Evolutionary conservation across 2,329 filamentous ascomycete species (phyloP).

Genomic region (Neofusicoccum kwambonambiense): DNA sequence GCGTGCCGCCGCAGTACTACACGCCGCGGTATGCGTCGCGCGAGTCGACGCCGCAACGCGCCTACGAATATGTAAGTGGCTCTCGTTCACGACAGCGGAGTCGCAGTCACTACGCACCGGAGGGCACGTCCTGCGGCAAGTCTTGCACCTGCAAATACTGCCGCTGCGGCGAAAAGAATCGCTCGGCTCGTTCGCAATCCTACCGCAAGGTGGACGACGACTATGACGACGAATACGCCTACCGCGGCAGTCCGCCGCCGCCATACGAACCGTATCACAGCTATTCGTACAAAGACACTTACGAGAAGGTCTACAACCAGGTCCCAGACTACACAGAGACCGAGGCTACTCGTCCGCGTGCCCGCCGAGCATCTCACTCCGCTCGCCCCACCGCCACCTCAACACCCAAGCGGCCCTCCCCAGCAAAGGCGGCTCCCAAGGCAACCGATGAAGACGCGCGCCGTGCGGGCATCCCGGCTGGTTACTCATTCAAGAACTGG

Average conservation of each 20-base stretch:
- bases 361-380: constrained; percentile 56
- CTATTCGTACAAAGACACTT: constrained; percentile 51
- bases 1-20: constrained; percentile 34
- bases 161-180: constrained; percentile 47
- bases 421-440: constrained; percentile 36
- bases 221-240: constrained; percentile 42
- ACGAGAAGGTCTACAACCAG: constrained; percentile 51
- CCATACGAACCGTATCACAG: constrained; percentile 54
- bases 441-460: constrained; percentile 64
- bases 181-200: constrained; percentile 54
- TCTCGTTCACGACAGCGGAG: constrained; percentile 46
- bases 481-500: constrained; percentile 98
- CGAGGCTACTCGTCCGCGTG: constrained; percentile 46
- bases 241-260: constrained; percentile 48
- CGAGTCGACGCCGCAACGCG: constrained; percentile 50
- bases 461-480: constrained; percentile 70
- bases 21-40: constrained; percentile 41
- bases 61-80: constrained; percentile 66
- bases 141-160: constrained; percentile 26
- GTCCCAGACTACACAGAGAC: constrained; percentile 46
- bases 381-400: constrained; percentile 44
- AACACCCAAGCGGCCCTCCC: constrained; percentile 33
- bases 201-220: constrained; percentile 58
- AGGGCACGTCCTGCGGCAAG: constrained; percentile 38
- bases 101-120: constrained; percentile 36